These are phyloP conservation scores for Collybia mongolica DNA, from an alignment of 768 basidiomycete genomes.

Conservation along the genomic window DNA sequence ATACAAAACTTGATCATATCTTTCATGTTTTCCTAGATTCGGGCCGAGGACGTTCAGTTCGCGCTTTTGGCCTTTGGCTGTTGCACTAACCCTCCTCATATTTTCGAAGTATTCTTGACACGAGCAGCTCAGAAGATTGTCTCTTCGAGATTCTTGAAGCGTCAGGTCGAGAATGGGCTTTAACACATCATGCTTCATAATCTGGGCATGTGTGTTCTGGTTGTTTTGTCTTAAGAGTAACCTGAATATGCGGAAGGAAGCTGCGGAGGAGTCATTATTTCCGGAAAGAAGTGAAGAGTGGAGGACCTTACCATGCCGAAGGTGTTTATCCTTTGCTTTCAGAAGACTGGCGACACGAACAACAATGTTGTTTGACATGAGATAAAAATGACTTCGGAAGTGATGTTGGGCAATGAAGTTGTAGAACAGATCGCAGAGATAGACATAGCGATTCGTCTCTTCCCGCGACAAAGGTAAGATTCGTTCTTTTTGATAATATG, in stretches of 20 bases:
- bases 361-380: conserved; percentile 79
- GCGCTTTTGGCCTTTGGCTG: neutral
- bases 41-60: neutral
- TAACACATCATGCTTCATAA: conserved; percentile 84
- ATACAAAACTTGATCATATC: conserved; percentile 83
- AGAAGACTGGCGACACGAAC: conserved; percentile 75
- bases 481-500: conserved; percentile 39
- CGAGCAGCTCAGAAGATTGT: conserved; percentile 91
- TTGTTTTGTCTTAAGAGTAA: conserved; percentile 83
- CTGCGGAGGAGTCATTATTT: conserved; percentile 38
- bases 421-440: conserved; percentile 89
- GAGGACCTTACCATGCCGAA: conserved; percentile 75
- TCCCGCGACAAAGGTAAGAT: conserved; percentile 63
- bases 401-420: conserved; percentile 87
- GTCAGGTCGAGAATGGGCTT: conserved; percentile 83
- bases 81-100: conserved; percentile 72
- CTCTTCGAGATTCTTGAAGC: conserved; percentile 77
- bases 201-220: conserved; percentile 64
- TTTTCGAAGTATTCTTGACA: conserved; percentile 96
- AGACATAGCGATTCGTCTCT: conserved; percentile 79
- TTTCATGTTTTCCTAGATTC: conserved; percentile 78
- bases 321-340: conserved; percentile 84
- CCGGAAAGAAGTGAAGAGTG: neutral
- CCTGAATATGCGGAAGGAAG: conserved; percentile 90
- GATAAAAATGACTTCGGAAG: conserved; percentile 89